A percentile compares a stretch with the other conserved stretches of the same genome.
Evolutionary conservation across 225 moss, liverwort and hornwort species (phyloP).

Genomic region (Physcomitrium patens): DNA sequence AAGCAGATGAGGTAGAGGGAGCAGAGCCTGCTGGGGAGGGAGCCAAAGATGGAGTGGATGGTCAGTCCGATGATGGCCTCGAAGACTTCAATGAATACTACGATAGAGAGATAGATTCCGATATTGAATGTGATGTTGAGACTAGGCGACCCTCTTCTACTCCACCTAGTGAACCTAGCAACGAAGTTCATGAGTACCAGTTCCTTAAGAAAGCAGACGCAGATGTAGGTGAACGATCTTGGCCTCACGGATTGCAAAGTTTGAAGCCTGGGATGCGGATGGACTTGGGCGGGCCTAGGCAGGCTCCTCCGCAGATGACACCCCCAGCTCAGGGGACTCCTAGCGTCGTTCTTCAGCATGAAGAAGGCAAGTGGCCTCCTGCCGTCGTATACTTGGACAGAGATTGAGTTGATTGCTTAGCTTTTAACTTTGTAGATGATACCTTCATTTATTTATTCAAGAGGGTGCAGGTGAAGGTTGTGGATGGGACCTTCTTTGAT

Average conservation of each 20-base stretch:
- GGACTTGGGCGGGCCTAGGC: slow-evolving; percentile 25
- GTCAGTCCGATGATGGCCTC: slow-evolving; percentile 33
- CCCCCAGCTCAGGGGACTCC: slow-evolving; percentile 16
- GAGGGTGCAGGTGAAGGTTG: slow-evolving; percentile 26
- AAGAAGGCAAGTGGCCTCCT: slow-evolving; percentile 35
- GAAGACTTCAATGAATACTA: slow-evolving; percentile 31
- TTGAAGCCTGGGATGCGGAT: slow-evolving; percentile 24
- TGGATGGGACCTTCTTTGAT: slow-evolving; percentile 27
- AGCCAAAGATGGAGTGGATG: slow-evolving; percentile 29
- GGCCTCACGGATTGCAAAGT: slow-evolving; percentile 26
- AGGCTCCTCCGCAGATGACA: slow-evolving; percentile 1
- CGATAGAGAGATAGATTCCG: slow-evolving; percentile 34
- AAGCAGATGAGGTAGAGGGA: slow-evolving; percentile 24
- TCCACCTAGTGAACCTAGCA: slow-evolving; percentile 11
- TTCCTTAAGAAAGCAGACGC: slow-evolving; percentile 22
- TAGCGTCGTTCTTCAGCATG: slow-evolving; percentile 18
- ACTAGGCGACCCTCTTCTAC: neutral
- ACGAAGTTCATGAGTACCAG: slow-evolving; percentile 34
- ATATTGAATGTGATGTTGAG: slow-evolving; percentile 32
- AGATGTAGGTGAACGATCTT: slow-evolving; percentile 16
- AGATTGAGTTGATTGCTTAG: slow-evolving; percentile 28
- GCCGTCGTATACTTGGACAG: slow-evolving; percentile 33
- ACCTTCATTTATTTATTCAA: slow-evolving; percentile 15
- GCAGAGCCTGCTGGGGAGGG: slow-evolving; percentile 19
- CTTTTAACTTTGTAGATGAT: neutral